Base-by-base conservation (phyloP, 305 asterid genomes). In the Fraxinus velutina region DNA sequence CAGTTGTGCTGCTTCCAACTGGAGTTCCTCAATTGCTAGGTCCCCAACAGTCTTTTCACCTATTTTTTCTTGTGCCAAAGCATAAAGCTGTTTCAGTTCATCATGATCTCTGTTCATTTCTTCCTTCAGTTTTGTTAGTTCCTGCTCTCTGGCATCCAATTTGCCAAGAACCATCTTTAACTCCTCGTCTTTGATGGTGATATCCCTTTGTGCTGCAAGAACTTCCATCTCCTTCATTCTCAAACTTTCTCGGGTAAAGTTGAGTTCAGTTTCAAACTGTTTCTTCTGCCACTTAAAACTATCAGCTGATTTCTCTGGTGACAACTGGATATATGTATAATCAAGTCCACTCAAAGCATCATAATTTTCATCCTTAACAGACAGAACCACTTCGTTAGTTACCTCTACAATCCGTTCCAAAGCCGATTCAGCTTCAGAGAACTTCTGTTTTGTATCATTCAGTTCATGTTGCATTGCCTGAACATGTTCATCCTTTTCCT, bases 1-100 rank as follows among this genome's bases (percentile, higher is more conserved):
- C 83, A 93, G 83, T 81, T 90, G 92, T 78, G 98, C 94, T 57
- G 87, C 92, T 86, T 92, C 95, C n/a, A 93, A 8, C 75, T 92
- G 92, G 62, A 93, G 97, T 74, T 91, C 88, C 89, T 92, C 98
- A 13, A 89, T 89, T 62, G 92, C 94, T 36, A 90, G 88, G 60
- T 91, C 95, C 32, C 93, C 97, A 24, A 84, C 85, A 34, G 91
- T 89, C 86, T 66, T 90, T 21, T 82, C 94, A 7, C 91, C 94
- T 6, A 87, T 86, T 81, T 80, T 90, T 83, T 91, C 90, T 81
- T 89, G 92, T 50, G 92, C 87, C 86, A 90, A 87, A 21, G 89
- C 89, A 75, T 90, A 88, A n/a, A 91, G 89, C 83, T 85, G 90
- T 84, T 79, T 81, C 76, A 88, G 86, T 37, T 88, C 93, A 42